These are phyloP conservation scores for Nemania serpens DNA, from an alignment of 2,329 filamentous ascomycete genomes.

Conservation along the genomic window DNA sequence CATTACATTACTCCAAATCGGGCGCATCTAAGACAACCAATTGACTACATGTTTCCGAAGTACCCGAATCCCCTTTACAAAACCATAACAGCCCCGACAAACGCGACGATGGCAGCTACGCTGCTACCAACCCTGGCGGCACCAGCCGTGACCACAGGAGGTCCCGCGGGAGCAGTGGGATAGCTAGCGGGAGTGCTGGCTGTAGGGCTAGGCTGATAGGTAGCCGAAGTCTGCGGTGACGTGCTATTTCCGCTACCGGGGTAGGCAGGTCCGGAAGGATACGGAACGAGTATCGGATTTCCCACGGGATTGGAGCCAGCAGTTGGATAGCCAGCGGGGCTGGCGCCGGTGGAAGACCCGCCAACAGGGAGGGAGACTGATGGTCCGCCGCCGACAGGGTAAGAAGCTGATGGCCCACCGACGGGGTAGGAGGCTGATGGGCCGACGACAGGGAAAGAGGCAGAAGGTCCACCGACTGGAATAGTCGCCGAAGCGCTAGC, in stretches of 20 bases:
- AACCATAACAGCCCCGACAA: slow-evolving; percentile 32
- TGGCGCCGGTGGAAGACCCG: neutral
- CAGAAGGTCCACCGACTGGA: neutral
- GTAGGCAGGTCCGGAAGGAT: slow-evolving; percentile 1
- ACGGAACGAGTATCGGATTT: neutral
- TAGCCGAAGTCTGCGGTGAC: slow-evolving; percentile 11
- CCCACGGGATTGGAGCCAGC: neutral
- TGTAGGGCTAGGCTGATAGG: slow-evolving; percentile 6
- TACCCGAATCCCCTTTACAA: slow-evolving; percentile 16
- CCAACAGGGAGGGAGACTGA: slow-evolving; percentile 3
- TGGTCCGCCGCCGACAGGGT: slow-evolving; percentile 13
- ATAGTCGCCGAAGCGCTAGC: neutral
- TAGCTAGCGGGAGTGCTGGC: slow-evolving; percentile 4
- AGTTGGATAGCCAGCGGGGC: slow-evolving; percentile 5
- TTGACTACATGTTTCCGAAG: neutral
- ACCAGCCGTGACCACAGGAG: slow-evolving; percentile 24
- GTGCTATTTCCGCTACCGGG: slow-evolving; percentile 14
- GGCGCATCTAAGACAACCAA: neutral
- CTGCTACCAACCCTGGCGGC: slow-evolving; percentile 36
- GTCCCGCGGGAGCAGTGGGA: slow-evolving; percentile 9
- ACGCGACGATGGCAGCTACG: slow-evolving; percentile 32
- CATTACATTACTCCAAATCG: slow-evolving; percentile 18
- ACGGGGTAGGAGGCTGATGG: slow-evolving; percentile 14
- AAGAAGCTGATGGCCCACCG: slow-evolving; percentile 17
- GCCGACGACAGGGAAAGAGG: slow-evolving; percentile 5